Evolutionary conservation across 495 filamentous ascomycete species (phyloP), one percentile per base, ranked within the genome.

Genomic region (Trichoderma virens): DNA sequence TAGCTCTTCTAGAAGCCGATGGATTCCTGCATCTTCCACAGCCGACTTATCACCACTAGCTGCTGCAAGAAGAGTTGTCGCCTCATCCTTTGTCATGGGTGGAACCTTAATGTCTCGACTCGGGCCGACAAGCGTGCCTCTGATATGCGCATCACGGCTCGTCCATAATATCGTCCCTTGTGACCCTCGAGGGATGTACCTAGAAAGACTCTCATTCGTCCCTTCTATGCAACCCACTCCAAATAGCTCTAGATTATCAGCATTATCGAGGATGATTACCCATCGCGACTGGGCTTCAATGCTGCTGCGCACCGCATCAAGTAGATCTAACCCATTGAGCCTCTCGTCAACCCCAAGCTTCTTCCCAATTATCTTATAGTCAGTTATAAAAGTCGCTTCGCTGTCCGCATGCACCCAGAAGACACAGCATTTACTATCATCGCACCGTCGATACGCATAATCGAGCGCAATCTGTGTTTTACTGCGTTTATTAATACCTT

Each of bases 121-220:
- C 34, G 61, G 18, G 28, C 63, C 27, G 25, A 69, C 67, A 41
- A 67, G 23, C 3, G 20, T 41, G 18, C 59, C 66, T 8, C 13
- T 41, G 18, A 74, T 68, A 34, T 64, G 66, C 38, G 43, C 56
- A 31, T 72, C 69, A 28, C 70, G 67, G 60, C 72, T 75, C 18
- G 70, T 75, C 63, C 72, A 67, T 23, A 75, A 60, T 16, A 75
- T 62, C 7, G 68, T 72, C 20, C 73, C 72, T 14, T 65, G 69
- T 2, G 59, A 41, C 5, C 66, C 59, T 34, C 59, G 60, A 0
- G 66, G 71, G 59, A 73, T 59, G 18, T 47, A 69, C 8, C 3
- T 41, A 14, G 38, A 13, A 4, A 41, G 38, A 16, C 38, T 41
- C 38, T 16, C 38, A 14, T 39, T 39, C 35, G 35, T 39, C 38